Conservation (phyloP, 2,329 filamentous ascomycete species). For the Emericellopsis cladophorae region DNA sequence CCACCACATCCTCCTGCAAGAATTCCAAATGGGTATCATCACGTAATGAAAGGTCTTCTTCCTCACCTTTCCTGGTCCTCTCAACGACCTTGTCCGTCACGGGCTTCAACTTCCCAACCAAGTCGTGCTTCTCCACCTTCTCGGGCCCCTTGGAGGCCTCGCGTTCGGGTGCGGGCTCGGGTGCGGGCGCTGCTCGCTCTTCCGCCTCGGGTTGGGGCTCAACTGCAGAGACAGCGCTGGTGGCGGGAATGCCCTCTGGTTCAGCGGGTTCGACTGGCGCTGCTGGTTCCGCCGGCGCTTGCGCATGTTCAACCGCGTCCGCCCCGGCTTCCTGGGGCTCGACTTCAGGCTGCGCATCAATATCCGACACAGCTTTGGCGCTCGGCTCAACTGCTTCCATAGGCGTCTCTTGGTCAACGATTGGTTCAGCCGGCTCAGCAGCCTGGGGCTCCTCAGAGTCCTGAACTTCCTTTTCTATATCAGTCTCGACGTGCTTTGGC, state of each 20-base stretch:
- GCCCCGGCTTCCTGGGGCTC: background rate
- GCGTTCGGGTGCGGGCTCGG: constrained; percentile 1
- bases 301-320: background rate
- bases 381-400: background rate
- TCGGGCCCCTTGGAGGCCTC: constrained; percentile 7
- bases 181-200: background rate
- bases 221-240: background rate
- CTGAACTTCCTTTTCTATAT: constrained; percentile 1
- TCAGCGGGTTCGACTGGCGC: no score
- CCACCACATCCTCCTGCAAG: background rate
- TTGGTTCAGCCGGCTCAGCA: background rate
- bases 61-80: constrained; percentile 30
- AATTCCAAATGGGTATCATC: background rate
- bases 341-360: background rate
- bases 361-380: constrained; percentile 1
- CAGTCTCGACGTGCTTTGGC: background rate
- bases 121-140: constrained; percentile 24
- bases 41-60: constrained; percentile 8
- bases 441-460: constrained; percentile 1
- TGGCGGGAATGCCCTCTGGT: no score
- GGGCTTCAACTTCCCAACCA: constrained; percentile 20
- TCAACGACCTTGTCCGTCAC: constrained; percentile 17
- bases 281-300: no score
- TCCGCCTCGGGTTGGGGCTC: background rate
- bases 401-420: constrained; percentile 1